Evolutionary conservation across 2,329 filamentous ascomycete species (phyloP), one percentile per base, ranked within the genome.

Genomic region (Immersiporthe knoxdaviesiana): DNA sequence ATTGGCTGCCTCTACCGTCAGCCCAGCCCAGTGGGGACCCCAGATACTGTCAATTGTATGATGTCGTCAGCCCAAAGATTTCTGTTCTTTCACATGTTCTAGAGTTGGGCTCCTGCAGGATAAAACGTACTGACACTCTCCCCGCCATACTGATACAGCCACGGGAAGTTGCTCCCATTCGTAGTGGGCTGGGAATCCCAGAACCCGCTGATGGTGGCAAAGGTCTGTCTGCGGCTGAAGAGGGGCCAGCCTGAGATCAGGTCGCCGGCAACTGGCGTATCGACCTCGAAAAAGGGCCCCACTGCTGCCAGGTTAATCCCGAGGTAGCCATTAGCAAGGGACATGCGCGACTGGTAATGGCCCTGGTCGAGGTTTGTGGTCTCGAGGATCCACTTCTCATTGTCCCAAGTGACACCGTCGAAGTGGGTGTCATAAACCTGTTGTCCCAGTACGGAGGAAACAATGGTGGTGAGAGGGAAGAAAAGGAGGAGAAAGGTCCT

Each of bases 161-260:
- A 92, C 0, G 84, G 83, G 73, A 89, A 92, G 73, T 92, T 92
- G 30, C 85, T 84, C 1, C 84, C 83, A 64, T 87, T 88, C 0
- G 85, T 88, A 18, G 79, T 83, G 1, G 83, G 81, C 75, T 91
- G 87, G 1, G 79, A 82, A 72, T 91, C 85, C 77, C 85, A 92
- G 74, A 92, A 92, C 1, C 90, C 90, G 4, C 87, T 84, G 50
- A 92, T 84, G 0, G 89, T 91, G 0, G 87, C 87, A 75, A 92
- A 92, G 0, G 86, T 85, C 76, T 91, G 88, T 30, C 90, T 83
- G 35, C 83, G 79, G 68, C 87, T 85, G 76, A 87, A 90, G 2
- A 92, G 79, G 6, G 90, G 90, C 90, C 90, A 92, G 5, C 89
- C 90, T 70, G 84, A 88, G 72, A 88, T 86, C n/a, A 70, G 66